Conservation (phyloP, 2,329 filamentous ascomycete genomes). For the Penicillium sp. region DNA sequence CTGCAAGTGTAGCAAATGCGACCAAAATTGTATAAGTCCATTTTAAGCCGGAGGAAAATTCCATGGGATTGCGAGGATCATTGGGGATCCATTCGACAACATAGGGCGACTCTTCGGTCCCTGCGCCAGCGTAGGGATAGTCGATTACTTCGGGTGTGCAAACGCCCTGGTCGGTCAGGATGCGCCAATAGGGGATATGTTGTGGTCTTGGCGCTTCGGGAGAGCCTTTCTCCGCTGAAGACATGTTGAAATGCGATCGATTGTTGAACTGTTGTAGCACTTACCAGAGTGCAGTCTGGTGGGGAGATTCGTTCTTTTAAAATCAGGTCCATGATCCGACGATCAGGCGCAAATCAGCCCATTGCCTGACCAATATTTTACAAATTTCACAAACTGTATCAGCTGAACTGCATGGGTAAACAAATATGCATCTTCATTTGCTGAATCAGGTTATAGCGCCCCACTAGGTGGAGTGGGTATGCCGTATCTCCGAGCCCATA, state of each 20-base stretch:
- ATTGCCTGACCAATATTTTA: background rate
- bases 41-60: slow-evolving; percentile 29
- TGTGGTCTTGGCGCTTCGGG: slow-evolving; percentile 4
- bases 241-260: background rate
- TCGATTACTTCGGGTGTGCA: slow-evolving; percentile 23
- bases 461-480: background rate
- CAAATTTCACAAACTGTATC: background rate
- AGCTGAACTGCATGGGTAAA: background rate
- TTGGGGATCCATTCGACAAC: slow-evolving; percentile 37
- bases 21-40: slow-evolving; percentile 33
- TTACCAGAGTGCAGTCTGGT: background rate
- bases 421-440: background rate
- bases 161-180: slow-evolving; percentile 22
- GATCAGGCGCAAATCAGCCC: background rate
- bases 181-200: slow-evolving; percentile 26
- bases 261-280: background rate
- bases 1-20: slow-evolving; percentile 33
- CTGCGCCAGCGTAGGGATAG: slow-evolving; percentile 28
- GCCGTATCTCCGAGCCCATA: background rate
- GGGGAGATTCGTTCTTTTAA: background rate
- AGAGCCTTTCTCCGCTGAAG: background rate
- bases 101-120: slow-evolving; percentile 36
- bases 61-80: slow-evolving; percentile 38
- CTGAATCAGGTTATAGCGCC: background rate
- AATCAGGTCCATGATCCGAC: background rate